Evolutionary conservation across 495 filamentous ascomycete species (phyloP).

Genomic region (Penicillium samsonianum): DNA sequence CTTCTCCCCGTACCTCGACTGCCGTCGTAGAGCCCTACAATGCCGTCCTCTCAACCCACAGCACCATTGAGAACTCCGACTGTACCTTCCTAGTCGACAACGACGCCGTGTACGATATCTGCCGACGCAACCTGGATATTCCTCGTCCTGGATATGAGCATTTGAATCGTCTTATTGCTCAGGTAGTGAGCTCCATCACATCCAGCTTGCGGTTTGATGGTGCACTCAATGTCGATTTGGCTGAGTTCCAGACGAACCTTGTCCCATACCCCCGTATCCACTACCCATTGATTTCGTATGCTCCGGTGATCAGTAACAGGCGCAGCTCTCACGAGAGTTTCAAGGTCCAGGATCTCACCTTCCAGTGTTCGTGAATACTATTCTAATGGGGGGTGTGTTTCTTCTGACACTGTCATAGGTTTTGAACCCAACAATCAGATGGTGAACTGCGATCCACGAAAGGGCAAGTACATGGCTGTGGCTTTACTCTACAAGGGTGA

Average conservation of each 20-base stretch:
- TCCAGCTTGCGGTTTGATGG: conserved; percentile 88
- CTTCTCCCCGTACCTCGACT: conserved; percentile 80
- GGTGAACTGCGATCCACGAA: conserved; percentile 89
- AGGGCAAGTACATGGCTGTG: conserved; percentile 94
- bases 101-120: conserved; percentile 92
- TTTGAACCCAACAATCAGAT: conserved; percentile 97
- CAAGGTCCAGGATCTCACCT: conserved; percentile 83
- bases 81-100: conserved; percentile 93
- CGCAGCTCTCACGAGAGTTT: conserved; percentile 90
- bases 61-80: conserved; percentile 90
- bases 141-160: conserved; percentile 85
- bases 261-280: conserved; percentile 91
- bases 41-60: conserved; percentile 86
- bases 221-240: conserved; percentile 87
- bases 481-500: conserved; percentile 89
- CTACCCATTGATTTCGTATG: conserved; percentile 87
- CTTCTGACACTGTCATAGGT: conserved; percentile 43
- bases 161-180: conserved; percentile 86
- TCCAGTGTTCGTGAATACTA: conserved; percentile 65
- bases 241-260: conserved; percentile 94
- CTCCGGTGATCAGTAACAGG: conserved; percentile 77
- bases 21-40: conserved; percentile 95
- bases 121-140: conserved; percentile 84
- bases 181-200: conserved; percentile 90
- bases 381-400: conserved; percentile 6